Evolutionary conservation across 1,139 yeast genomes (phyloP).

Genomic region (Suhomyces bolitotheri): DNA sequence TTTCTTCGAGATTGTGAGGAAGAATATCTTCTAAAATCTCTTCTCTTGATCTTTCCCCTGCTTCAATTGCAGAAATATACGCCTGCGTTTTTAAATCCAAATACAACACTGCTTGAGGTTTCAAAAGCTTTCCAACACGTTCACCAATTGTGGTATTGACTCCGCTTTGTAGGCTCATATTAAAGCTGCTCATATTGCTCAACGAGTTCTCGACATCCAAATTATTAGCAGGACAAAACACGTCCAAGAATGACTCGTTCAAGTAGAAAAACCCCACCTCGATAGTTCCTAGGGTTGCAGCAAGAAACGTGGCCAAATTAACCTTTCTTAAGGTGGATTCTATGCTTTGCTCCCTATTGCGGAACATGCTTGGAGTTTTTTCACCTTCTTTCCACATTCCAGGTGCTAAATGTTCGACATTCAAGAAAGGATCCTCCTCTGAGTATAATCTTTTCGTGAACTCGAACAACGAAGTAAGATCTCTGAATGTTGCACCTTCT

Average conservation of each 20-base stretch:
- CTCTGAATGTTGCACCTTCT: conserved; percentile 73
- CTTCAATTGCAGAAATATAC: conserved; percentile 81
- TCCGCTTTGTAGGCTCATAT: conserved; percentile 40
- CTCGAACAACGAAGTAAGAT: conserved; percentile 72
- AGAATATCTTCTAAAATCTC: conserved; percentile 78
- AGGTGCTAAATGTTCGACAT: conserved; percentile 59
- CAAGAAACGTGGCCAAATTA: conserved; percentile 80
- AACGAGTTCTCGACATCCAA: conserved; percentile 45
- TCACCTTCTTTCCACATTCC: conserved; percentile 70
- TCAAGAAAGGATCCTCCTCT: conserved; percentile 66
- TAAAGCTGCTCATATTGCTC: conserved; percentile 38
- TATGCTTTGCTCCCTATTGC: conserved; percentile 62
- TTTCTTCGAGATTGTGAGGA: conserved; percentile 62
- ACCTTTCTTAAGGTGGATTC: conserved; percentile 77
- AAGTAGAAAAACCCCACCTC: conserved; percentile 87
- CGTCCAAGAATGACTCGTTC: conserved; percentile 79
- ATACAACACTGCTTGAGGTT: conserved; percentile 76
- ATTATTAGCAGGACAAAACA: conserved; percentile 69
- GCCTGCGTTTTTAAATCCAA: conserved; percentile 94
- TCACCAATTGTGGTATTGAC: conserved; percentile 42
- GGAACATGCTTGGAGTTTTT: conserved; percentile 56
- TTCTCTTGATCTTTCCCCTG: conserved; percentile 63
- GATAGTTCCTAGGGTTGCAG: conserved; percentile 80
- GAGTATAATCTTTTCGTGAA: conserved; percentile 66
- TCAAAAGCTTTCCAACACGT: conserved; percentile 61